A percentile compares a stretch with the other conserved stretches of the same genome.
phyloP scores from a whole-genome alignment of 257 asterid genomes.

The Solanum chmielewskii region DNA sequence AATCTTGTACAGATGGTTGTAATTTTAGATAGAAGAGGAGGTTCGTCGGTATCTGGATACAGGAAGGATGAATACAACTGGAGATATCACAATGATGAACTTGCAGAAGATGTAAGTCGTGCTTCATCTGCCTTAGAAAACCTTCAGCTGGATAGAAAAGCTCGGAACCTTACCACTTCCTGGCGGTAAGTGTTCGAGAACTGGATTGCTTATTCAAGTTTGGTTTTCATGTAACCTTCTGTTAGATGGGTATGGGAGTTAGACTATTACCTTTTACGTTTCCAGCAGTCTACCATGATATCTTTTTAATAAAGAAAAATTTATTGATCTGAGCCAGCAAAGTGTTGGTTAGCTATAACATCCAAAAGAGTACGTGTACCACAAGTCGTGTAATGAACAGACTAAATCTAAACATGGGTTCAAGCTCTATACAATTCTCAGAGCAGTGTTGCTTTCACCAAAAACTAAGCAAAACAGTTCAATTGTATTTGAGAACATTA shows the following conservation, averaged over 20 bases:
- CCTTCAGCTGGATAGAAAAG: constrained; percentile 91
- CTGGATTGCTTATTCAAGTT: neutral
- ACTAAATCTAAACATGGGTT: neutral
- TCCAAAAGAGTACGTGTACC: neutral
- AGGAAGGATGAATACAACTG: constrained; percentile 85
- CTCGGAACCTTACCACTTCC: constrained; percentile 69
- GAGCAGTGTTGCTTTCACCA: neutral
- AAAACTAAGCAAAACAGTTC: neutral
- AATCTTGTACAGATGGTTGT: neutral
- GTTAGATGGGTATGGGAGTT: neutral
- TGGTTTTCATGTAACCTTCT: neutral
- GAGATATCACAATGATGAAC: constrained; percentile 75
- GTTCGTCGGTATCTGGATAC: constrained; percentile 77
- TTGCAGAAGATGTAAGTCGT: constrained; percentile 62
- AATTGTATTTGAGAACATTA: neutral
- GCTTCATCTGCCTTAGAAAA: constrained; percentile 89
- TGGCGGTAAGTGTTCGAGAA: constrained; percentile 61
- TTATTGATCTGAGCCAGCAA: neutral
- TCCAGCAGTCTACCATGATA: neutral
- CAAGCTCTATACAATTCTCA: neutral
- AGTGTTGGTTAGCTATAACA: neutral
- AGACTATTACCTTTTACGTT: neutral
- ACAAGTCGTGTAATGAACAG: neutral
- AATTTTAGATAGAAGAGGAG: constrained; percentile 71
- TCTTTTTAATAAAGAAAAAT: neutral